These are phyloP conservation scores for Taphrina betulina DNA, from an alignment of 1,139 yeast genomes.

Conservation along the genomic window DNA sequence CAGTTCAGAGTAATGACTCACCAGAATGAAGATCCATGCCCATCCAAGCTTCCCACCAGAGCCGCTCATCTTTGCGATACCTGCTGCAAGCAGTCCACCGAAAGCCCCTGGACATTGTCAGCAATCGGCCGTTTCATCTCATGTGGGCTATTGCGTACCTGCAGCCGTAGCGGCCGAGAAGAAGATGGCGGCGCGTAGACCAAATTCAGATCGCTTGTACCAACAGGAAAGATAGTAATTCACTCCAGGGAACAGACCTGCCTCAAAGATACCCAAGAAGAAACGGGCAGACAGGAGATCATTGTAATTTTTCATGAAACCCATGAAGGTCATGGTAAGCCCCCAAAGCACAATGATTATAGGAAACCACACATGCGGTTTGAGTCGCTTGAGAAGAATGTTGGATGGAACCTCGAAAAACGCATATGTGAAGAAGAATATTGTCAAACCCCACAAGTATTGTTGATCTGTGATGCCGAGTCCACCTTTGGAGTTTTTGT, in stretches of 20 bases:
- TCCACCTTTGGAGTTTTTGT: slow-evolving; percentile 42
- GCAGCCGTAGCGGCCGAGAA: slow-evolving; percentile 83
- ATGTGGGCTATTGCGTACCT: too few relatives aligned
- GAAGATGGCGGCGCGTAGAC: slow-evolving; percentile 80
- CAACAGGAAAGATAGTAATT: slow-evolving; percentile 77
- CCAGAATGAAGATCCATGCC: slow-evolving; percentile 81
- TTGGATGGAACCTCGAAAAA: slow-evolving; percentile 67
- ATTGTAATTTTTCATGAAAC: slow-evolving; percentile 56
- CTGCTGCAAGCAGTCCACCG: slow-evolving; percentile 83
- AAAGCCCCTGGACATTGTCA: too few relatives aligned
- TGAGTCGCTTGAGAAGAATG: slow-evolving; percentile 57
- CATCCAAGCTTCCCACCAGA: slow-evolving; percentile 70
- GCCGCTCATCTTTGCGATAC: slow-evolving; percentile 80
- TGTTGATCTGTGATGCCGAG: slow-evolving; percentile 54
- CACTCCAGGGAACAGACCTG: slow-evolving; percentile 93
- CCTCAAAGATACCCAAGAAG: slow-evolving; percentile 75
- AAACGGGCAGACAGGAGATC: slow-evolving; percentile 64
- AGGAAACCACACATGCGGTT: slow-evolving; percentile 50
- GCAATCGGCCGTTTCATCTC: too few relatives aligned
- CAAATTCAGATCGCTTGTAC: slow-evolving; percentile 78
- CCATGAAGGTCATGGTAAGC: slow-evolving; percentile 55
- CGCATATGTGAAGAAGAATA: slow-evolving; percentile 73
- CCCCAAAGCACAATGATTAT: slow-evolving; percentile 40
- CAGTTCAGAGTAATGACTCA: too few relatives aligned
- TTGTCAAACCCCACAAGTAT: slow-evolving; percentile 58